Conservation (phyloP, 1,284 basidiomycete genomes). For the Pseudozyma pruni region DNA sequence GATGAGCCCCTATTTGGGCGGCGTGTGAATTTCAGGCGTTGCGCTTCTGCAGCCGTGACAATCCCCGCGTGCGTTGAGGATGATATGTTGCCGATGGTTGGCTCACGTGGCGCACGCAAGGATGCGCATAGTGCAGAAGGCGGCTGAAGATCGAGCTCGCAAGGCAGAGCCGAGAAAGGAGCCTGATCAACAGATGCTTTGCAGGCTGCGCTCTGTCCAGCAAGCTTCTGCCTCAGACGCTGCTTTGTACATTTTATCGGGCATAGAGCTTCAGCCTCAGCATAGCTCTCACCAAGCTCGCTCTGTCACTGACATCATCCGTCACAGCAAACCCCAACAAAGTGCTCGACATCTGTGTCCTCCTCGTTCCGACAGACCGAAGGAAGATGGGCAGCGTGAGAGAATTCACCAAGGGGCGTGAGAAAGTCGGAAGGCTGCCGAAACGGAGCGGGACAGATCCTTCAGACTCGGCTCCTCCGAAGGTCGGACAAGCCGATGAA, state of each 20-base stretch:
- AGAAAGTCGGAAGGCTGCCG: too few species aligned
- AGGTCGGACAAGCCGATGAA: not conserved
- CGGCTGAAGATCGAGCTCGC: too few species aligned
- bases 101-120: conserved; percentile 8
- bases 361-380: too few species aligned
- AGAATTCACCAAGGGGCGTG: too few species aligned
- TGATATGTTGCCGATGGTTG: not conserved
- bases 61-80: too few species aligned
- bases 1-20: conserved; percentile 2
- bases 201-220: too few species aligned
- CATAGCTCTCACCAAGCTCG: not conserved
- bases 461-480: not conserved
- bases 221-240: too few species aligned
- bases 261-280: too few species aligned
- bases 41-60: not conserved
- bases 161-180: too few species aligned
- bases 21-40: not conserved
- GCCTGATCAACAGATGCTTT: too few species aligned
- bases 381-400: too few species aligned
- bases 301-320: not conserved
- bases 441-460: not conserved
- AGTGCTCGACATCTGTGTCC: not conserved
- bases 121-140: too few species aligned
- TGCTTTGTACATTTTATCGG: not conserved
- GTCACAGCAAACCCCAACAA: not conserved